Base-by-base conservation (phyloP, 768 basidiomycete genomes). In the Tylopilus plumbeoviolaceoides region DNA sequence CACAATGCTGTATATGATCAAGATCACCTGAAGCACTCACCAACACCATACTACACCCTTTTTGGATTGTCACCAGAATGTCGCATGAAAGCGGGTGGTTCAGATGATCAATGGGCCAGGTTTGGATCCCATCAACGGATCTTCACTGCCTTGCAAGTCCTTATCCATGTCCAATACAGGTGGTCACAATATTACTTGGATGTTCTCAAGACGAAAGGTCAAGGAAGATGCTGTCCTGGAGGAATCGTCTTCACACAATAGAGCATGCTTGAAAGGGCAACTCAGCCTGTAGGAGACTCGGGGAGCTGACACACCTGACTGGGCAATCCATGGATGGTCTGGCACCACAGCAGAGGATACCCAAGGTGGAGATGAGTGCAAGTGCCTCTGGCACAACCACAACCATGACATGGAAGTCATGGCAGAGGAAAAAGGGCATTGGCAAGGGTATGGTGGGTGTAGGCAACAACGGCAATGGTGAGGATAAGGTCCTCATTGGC, bases 41-140 rank as follows among this genome's bases (percentile, higher is more conserved):
- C 62, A 31, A 71, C 67, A 8, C 80, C 81, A 18, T 80, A 82
- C 47, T 82, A 82, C 57, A 80, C 82, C 4, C 75, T 83, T 15
- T 75, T 82, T 53, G 82, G 82, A 2, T 69, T 72, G 7, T 63
- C 71, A 0, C 70, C 77, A 1, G 80, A 73, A 1, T 72, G 72
- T 8, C 67, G 77, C 7, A 70, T 79, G 15, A 75, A 73, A 12
- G 75, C 75, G 0, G 77, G 75, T 0, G 72, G 73, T 11, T 70
- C 73, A 0, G 72, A 73, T 10, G 79, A 79, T 54, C 60, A 48
- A 44, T 67, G 36, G 44, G 36, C 40, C 27, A 44, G 14, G 40
- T 18, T 43, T 40, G 55, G 58, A 44, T 28, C 40, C 21, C 43
- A n/a, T n/a, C n/a, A n/a, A n/a, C n/a, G n/a, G n/a, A n/a, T n/a